These are phyloP conservation scores for Rhizophagus clarus DNA, from an alignment of 192 early-diverging fungal genomes.

Conservation along the genomic window DNA sequence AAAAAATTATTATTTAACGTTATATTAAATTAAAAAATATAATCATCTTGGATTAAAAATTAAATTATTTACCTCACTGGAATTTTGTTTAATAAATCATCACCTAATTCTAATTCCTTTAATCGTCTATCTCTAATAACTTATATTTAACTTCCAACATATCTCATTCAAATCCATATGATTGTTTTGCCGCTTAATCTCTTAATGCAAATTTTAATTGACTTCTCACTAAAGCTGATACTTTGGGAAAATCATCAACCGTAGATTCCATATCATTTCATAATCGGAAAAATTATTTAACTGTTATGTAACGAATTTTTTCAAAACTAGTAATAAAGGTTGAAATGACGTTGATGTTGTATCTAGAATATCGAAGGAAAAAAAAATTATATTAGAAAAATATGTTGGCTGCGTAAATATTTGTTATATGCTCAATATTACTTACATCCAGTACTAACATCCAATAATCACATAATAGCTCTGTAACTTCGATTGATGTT, in stretches of 20 bases:
- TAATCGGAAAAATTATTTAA: constrained; percentile 57
- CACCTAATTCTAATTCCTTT: constrained; percentile 69
- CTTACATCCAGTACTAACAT: constrained; percentile 61
- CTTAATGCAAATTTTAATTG: constrained; percentile 56
- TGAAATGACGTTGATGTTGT: constrained; percentile 60
- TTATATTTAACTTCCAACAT: constrained; percentile 64
- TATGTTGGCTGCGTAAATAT: too few relatives aligned
- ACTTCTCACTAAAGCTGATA: constrained; percentile 62
- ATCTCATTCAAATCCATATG: constrained; percentile 56
- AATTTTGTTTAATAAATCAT: too few relatives aligned
- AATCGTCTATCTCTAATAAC: constrained; percentile 66
- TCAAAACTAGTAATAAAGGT: constrained; percentile 66
- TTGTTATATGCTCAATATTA: too few relatives aligned
- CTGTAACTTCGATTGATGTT: constrained; percentile 64
- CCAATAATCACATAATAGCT: constrained; percentile 70
- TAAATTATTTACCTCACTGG: constrained; percentile 61
- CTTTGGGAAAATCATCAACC: constrained; percentile 49
- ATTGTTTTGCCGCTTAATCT: constrained; percentile 34
- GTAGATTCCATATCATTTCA: constrained; percentile 69
- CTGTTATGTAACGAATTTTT: constrained; percentile 52
- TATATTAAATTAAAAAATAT: neutral
- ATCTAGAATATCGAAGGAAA: constrained; percentile 39
- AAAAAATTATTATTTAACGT: too few relatives aligned
- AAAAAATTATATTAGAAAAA: constrained; percentile 26
- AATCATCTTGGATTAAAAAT: too few relatives aligned